phyloP scores from a whole-genome alignment of 2,329 filamentous ascomycete genomes.

The Fusarium coicis region DNA sequence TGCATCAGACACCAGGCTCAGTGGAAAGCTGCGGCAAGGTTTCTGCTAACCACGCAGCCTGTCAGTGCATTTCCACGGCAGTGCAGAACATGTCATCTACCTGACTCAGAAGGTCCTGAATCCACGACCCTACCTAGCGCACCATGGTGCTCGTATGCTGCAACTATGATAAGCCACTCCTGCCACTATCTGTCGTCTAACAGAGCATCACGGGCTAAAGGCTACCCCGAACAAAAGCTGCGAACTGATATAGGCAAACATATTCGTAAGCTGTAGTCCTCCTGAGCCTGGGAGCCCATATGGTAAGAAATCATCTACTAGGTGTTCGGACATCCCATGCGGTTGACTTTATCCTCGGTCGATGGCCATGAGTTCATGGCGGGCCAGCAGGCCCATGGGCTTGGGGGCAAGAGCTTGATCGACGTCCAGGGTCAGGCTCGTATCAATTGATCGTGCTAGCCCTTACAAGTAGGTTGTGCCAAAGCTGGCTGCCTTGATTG shows the following conservation, averaged over 20 bases:
- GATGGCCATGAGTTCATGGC: neutral
- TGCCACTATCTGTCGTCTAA: conserved; percentile 11
- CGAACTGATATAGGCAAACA: neutral
- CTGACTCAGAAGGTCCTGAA: conserved; percentile 34
- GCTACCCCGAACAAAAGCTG: neutral
- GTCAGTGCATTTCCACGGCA: conserved; percentile 12
- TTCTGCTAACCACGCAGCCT: conserved; percentile 13
- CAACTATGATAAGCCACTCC: conserved; percentile 10
- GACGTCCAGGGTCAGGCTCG: conserved; percentile 6
- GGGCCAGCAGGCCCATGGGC: neutral
- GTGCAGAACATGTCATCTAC: conserved; percentile 16
- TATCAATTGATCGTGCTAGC: conserved; percentile 10
- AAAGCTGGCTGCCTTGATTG: neutral
- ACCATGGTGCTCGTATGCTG: conserved; percentile 1
- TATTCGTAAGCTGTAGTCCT: neutral
- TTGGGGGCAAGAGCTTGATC: conserved; percentile 19
- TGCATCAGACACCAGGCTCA: conserved; percentile 5
- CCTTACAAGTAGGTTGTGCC: neutral
- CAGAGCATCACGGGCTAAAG: neutral
- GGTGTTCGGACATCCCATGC: neutral
- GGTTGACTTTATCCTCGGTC: neutral
- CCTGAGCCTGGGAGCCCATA: neutral
- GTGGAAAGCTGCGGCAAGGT: neutral
- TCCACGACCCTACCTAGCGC: conserved; percentile 31
- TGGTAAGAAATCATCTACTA: neutral